phyloP scores from a whole-genome alignment of 768 basidiomycete genomes.

The Amanita exitialis region DNA sequence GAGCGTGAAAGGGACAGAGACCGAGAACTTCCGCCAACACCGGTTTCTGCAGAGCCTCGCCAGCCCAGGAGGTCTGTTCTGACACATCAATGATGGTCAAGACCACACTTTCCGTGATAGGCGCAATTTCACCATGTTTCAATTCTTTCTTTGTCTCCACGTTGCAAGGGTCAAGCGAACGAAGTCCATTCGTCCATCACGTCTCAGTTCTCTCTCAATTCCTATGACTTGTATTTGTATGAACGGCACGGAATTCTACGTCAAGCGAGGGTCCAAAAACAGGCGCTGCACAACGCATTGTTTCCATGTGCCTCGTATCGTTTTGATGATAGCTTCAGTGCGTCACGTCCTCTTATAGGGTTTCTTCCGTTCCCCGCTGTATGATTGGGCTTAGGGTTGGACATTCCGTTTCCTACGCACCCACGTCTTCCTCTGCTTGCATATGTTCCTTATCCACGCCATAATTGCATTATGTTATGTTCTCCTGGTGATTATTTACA shows the following conservation, averaged over 20 bases:
- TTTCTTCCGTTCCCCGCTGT: background rate
- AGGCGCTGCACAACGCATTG: background rate
- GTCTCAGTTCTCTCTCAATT: background rate
- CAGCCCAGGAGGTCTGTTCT: constrained; percentile 25
- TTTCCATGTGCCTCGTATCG: background rate
- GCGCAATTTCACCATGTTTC: background rate
- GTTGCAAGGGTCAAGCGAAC: background rate
- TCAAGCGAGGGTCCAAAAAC: background rate
- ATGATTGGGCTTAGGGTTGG: background rate
- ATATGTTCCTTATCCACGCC: constrained; percentile 1
- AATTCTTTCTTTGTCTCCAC: background rate
- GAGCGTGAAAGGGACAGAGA: constrained; percentile 50
- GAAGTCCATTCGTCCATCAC: background rate
- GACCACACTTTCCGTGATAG: background rate
- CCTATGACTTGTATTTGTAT: background rate
- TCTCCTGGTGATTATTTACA: constrained; percentile 1
- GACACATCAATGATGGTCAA: constrained; percentile 21
- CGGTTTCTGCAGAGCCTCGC: constrained; percentile 33
- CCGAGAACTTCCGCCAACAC: constrained; percentile 33
- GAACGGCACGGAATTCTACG: background rate
- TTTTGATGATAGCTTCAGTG: background rate
- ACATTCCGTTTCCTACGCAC: background rate
- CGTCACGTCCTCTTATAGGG: background rate
- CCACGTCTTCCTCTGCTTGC: background rate
- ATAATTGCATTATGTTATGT: constrained; percentile 5